These are phyloP conservation scores for Alternaria ventricosa DNA, from an alignment of 2,329 filamentous ascomycete species.

Conservation along the genomic window DNA sequence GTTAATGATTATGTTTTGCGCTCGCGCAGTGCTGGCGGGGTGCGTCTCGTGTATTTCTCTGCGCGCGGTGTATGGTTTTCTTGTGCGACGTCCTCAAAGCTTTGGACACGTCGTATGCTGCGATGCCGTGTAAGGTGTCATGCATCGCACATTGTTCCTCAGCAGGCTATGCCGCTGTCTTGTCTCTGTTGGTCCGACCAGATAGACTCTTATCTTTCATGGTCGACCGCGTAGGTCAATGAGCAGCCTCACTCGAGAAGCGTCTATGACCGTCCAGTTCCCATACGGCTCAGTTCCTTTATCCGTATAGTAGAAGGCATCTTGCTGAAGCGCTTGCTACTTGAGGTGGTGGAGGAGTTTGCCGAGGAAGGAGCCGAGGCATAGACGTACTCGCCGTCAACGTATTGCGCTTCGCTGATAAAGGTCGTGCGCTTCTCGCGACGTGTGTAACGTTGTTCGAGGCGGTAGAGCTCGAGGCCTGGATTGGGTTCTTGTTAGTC, in stretches of 20 bases:
- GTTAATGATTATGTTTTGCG: neutral
- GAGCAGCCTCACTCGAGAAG: neutral
- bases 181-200: neutral
- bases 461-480: conserved; percentile 89
- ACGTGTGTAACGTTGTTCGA: conserved; percentile 93
- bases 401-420: conserved; percentile 86
- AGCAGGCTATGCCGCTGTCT: neutral
- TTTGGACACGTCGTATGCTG: neutral
- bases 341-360: conserved; percentile 34
- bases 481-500: conserved; percentile 9
- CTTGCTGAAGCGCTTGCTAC: conserved; percentile 44
- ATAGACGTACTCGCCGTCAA: conserved; percentile 95
- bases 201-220: neutral
- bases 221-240: neutral
- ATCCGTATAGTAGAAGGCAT: conserved; percentile 43
- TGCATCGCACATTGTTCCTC: neutral
- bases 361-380: conserved; percentile 45
- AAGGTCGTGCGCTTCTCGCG: conserved; percentile 90
- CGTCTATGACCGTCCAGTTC: conserved; percentile 33
- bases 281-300: conserved; percentile 38
- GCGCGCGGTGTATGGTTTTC: neutral
- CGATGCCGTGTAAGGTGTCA: neutral
- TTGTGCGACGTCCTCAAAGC: neutral
- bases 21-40: neutral
- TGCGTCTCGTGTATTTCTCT: neutral